phyloP scores from a whole-genome alignment of 164 flowering plant genomes.

The Dillenia suffruticosa region DNA sequence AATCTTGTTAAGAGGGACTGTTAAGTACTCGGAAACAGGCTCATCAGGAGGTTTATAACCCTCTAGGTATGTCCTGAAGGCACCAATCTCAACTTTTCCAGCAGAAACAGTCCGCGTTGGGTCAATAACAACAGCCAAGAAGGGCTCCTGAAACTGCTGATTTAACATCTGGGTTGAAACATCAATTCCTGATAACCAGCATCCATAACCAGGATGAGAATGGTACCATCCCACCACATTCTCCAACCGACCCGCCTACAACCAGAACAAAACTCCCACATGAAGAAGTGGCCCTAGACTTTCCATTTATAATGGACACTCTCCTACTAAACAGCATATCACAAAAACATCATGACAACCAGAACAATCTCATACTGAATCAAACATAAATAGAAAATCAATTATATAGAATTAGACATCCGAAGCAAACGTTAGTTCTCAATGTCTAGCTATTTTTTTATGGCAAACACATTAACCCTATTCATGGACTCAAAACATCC shows the following conservation, averaged over 20 bases:
- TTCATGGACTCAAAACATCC: too few species aligned
- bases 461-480: too few species aligned
- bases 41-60: slow-evolving; percentile 96
- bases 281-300: too few species aligned
- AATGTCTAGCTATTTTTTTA: too few species aligned
- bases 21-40: slow-evolving; percentile 94
- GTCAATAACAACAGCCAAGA: slow-evolving; percentile 94
- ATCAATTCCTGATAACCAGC: slow-evolving; percentile 98
- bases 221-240: slow-evolving; percentile 99
- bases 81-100: slow-evolving; percentile 98
- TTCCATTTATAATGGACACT: too few species aligned
- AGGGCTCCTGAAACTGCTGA: slow-evolving; percentile 94
- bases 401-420: too few species aligned
- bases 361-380: too few species aligned
- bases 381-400: too few species aligned
- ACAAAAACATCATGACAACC: too few species aligned
- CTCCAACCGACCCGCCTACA: slow-evolving; percentile 87
- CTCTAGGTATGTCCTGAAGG: slow-evolving; percentile 88
- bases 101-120: slow-evolving; percentile 97
- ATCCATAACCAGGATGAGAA: slow-evolving; percentile 99
- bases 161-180: slow-evolving; percentile 95
- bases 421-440: too few species aligned
- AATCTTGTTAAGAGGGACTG: slow-evolving; percentile 92
- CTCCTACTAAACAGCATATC: too few species aligned
- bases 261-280: too few species aligned